Base-by-base conservation (phyloP, 1,139 yeast species). In the Starmera stellimalicola region DNA sequence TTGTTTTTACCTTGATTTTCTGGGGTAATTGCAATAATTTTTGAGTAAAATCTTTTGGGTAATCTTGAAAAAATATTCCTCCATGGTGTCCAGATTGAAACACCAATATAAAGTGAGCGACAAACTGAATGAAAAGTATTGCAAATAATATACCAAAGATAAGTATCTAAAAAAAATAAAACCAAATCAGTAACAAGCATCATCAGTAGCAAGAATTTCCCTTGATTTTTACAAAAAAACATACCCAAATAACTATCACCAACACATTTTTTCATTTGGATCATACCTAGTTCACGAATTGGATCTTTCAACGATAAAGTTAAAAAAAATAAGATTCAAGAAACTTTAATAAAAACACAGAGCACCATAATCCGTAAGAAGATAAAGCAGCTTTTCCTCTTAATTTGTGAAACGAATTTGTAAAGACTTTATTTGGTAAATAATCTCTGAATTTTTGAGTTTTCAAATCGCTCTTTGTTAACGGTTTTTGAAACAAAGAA, bases 61-160 rank as follows among this genome's bases (percentile, higher is more conserved):
- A 77, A 64, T 57, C 82, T 67, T 41, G 82, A 73, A 60, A 76
- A 77, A 47, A 76, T 75, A 48, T 76, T 76, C 68, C 82, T 73
- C 84, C 84, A 77, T 18, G 84, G 84, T 36, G 83, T 77, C 63
- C 77, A 71, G 40, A 77, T 76, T 22, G 84, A 77, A 42, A 76
- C 76, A 62, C 84, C 84, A 57, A 76, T 70, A 62, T 76, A 76
- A 61, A 77, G 73, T 9, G 83, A 76, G 51, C 82, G 73, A 47
- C 81, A 80, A 50, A 76, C 75, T 40, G 83, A 77, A 62, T 74
- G 77, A 44, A 73, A 63, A 58, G 82, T 76, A 64, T 76, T 77
- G 58, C 76, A 73, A 45, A 77, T 62, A 58, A 77, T 76, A 62
- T 76, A 77, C 84, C 84, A 77, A 73, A 77, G 71, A 55, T 75